Percentiles rank a stretch among this genome's conserved stretches.
phyloP scores from a whole-genome alignment of 2,329 filamentous ascomycete genomes.

The Anisogramma anomala region DNA sequence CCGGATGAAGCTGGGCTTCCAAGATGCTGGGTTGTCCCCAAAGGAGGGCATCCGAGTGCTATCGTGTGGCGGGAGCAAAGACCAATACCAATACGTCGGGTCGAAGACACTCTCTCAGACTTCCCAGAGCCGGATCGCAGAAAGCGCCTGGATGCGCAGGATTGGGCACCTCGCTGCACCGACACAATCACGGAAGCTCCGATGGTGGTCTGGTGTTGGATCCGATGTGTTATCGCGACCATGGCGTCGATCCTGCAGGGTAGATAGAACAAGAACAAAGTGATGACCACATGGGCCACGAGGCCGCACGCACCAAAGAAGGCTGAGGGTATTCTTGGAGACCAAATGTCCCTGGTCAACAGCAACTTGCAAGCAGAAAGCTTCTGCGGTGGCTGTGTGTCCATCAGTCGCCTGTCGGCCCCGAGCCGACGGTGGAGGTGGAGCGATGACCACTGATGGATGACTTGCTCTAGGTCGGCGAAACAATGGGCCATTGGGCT shows the following conservation, averaged over 20 bases:
- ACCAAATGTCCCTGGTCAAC: not conserved
- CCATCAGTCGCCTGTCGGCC: not conserved
- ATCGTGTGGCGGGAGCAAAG: not conserved
- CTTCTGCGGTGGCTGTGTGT: not conserved
- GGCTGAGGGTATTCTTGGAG: not conserved
- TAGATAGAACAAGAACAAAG: not conserved
- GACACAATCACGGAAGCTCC: not conserved
- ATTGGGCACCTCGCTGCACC: not conserved
- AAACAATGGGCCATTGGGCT: not conserved
- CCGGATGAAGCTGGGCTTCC: not conserved
- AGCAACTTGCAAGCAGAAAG: not conserved
- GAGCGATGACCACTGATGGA: too few relatives aligned
- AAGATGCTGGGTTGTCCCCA: not conserved
- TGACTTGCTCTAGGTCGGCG: not conserved
- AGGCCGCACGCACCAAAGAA: not conserved
- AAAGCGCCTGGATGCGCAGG: not conserved
- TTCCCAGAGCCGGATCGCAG: not conserved
- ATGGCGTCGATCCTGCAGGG: not conserved
- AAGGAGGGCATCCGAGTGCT: not conserved
- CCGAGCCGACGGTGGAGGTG: not conserved
- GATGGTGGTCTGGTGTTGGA: not conserved
- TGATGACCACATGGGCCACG: not conserved
- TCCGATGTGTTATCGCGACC: not conserved
- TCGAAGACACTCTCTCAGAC: not conserved
- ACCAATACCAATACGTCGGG: too few relatives aligned